phyloP scores from a whole-genome alignment of 768 basidiomycete species.

The Lyophyllum semitale region DNA sequence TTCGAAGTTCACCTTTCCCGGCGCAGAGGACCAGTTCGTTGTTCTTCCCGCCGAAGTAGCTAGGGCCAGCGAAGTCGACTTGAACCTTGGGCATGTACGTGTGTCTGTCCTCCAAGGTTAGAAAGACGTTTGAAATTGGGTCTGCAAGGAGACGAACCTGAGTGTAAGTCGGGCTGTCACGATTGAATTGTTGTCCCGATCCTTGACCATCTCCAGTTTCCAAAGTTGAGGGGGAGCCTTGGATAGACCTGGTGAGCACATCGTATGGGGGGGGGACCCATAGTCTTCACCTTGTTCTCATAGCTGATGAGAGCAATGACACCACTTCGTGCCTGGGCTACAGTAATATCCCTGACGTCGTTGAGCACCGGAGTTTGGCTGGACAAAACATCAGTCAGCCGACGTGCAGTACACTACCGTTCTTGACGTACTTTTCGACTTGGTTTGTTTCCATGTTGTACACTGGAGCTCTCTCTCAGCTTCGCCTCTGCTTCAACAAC shows the following conservation, averaged over 20 bases:
- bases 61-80: constrained; percentile 78
- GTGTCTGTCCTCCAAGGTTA: constrained; percentile 44
- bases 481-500: not conserved
- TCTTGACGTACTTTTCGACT: constrained; percentile 60
- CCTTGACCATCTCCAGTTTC: constrained; percentile 67
- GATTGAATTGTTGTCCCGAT: constrained; percentile 39
- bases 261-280: too few relatives aligned
- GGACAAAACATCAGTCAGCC: constrained; percentile 10
- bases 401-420: not conserved
- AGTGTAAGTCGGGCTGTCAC: constrained; percentile 40
- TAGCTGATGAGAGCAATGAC: constrained; percentile 70
- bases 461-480: constrained; percentile 36
- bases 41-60: constrained; percentile 80
- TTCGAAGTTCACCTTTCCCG: constrained; percentile 55
- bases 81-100: constrained; percentile 70
- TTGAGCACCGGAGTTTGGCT: constrained; percentile 76
- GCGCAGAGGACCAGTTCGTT: constrained; percentile 80
- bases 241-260: not conserved
- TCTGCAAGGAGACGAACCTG: constrained; percentile 27
- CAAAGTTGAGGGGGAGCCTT: constrained; percentile 80
- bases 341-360: constrained; percentile 70
- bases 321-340: constrained; percentile 50
- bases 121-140: constrained; percentile 8
- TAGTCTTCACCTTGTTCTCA: constrained; percentile 60
- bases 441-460: constrained; percentile 67